A percentile compares a stretch with the other conserved stretches of the same genome.
phyloP scores from a whole-genome alignment of 148 eudicot genomes.

The Simmondsia chinensis region DNA sequence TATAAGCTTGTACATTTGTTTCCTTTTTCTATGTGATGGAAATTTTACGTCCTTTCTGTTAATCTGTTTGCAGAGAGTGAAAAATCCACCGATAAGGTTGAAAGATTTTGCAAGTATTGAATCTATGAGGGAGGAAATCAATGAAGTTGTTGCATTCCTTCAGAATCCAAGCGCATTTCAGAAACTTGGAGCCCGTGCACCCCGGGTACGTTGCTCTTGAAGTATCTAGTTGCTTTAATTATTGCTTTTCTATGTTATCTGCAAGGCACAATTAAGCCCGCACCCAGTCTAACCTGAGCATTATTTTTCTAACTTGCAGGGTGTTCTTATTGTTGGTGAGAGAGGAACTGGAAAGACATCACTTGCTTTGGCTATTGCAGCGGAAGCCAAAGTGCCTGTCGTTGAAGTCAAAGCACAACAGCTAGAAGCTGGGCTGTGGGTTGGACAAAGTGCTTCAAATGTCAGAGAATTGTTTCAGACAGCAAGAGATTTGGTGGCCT shows the following conservation, averaged over 20 bases:
- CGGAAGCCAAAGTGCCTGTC: constrained; percentile 91
- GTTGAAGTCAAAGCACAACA: constrained; percentile 84
- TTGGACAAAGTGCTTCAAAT: constrained; percentile 94
- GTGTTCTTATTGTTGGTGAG: constrained; percentile 92
- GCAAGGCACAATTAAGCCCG: no score
- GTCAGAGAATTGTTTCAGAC: constrained; percentile 92
- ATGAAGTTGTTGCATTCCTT: constrained; percentile 85
- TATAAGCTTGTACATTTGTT: constrained; percentile 12
- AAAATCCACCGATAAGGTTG: constrained; percentile 80
- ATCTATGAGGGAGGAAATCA: constrained; percentile 83
- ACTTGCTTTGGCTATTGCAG: constrained; percentile 86
- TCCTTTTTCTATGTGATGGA: constrained; percentile 5
- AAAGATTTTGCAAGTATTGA: constrained; percentile 78
- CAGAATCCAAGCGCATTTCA: constrained; percentile 81
- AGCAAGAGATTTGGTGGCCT: constrained; percentile 82
- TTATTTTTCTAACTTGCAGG: constrained; percentile 43
- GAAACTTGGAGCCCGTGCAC: constrained; percentile 96
- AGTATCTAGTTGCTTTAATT: not conserved
- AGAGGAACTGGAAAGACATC: constrained; percentile 93
- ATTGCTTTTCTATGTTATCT: not conserved
- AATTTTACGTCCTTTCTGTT: not conserved
- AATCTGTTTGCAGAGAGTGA: constrained; percentile 51
- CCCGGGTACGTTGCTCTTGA: constrained; percentile 49
- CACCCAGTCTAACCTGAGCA: no score
- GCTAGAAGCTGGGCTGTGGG: constrained; percentile 87